A percentile compares a stretch with the other conserved stretches of the same genome.
These are phyloP conservation scores for Penicillium sp. DNA, from an alignment of 2,329 filamentous ascomycete genomes.

Conservation along the genomic window DNA sequence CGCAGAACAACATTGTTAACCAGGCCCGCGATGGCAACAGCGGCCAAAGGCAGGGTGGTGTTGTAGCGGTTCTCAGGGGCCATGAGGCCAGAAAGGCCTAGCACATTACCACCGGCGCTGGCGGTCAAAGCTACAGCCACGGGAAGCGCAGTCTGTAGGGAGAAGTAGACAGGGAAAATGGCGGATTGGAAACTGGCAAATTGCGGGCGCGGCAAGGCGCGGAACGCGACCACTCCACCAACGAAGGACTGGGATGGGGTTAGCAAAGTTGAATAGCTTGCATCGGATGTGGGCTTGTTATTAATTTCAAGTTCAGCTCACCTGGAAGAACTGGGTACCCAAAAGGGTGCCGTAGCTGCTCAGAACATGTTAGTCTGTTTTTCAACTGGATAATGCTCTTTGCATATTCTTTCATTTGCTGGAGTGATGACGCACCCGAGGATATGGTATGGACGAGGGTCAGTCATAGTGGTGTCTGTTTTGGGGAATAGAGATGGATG, in stretches of 20 bases:
- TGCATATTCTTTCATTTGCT: neutral
- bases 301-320: slow-evolving; percentile 36
- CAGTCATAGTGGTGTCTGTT: slow-evolving; percentile 23
- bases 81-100: slow-evolving; percentile 38
- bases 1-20: slow-evolving; percentile 71
- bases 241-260: slow-evolving; percentile 65
- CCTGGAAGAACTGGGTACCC: slow-evolving; percentile 84
- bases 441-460: slow-evolving; percentile 37
- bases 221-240: slow-evolving; percentile 72
- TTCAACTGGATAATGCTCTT: neutral
- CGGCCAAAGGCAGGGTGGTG: slow-evolving; percentile 68
- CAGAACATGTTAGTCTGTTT: slow-evolving; percentile 6
- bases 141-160: slow-evolving; percentile 75
- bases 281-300: neutral
- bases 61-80: slow-evolving; percentile 61
- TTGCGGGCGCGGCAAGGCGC: slow-evolving; percentile 71
- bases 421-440: slow-evolving; percentile 26
- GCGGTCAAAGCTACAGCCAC: slow-evolving; percentile 75
- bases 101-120: slow-evolving; percentile 55
- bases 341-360: slow-evolving; percentile 81
- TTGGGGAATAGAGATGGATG: neutral
- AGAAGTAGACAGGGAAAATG: slow-evolving; percentile 82
- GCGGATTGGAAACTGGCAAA: slow-evolving; percentile 79
- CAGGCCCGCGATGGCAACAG: slow-evolving; percentile 70
- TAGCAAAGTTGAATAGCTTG: neutral